These are phyloP conservation scores for Penicillium carneum DNA, from an alignment of 2,329 filamentous ascomycete species.

Conservation along the genomic window DNA sequence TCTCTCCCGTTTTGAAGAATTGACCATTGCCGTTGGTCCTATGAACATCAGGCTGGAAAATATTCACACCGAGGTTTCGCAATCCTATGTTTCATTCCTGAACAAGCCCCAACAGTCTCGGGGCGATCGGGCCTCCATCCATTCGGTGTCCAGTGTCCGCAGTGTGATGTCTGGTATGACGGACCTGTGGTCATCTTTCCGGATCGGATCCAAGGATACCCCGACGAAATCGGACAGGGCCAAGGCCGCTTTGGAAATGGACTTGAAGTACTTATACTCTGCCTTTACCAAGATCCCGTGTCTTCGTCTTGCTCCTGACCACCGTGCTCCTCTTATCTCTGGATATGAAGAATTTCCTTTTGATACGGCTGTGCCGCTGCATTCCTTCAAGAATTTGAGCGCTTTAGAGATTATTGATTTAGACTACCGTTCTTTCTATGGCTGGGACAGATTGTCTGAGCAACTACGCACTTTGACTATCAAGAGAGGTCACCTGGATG, in stretches of 20 bases:
- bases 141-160: slow-evolving; percentile 93
- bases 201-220: slow-evolving; percentile 79
- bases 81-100: slow-evolving; percentile 93
- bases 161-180: slow-evolving; percentile 98
- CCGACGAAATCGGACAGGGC: slow-evolving; percentile 86
- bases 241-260: slow-evolving; percentile 81
- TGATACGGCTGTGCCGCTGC: slow-evolving; percentile 93
- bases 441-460: slow-evolving; percentile 93
- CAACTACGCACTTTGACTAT: slow-evolving; percentile 88
- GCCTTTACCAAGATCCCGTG: slow-evolving; percentile 98
- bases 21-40: slow-evolving; percentile 86
- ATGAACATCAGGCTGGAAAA: slow-evolving; percentile 97
- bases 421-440: slow-evolving; percentile 95
- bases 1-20: slow-evolving; percentile 90
- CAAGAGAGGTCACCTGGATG: slow-evolving; percentile 85
- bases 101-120: slow-evolving; percentile 81
- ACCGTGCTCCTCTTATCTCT: slow-evolving; percentile 84
- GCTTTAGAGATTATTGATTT: slow-evolving; percentile 92
- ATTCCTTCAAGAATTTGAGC: slow-evolving; percentile 95
- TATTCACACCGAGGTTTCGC: slow-evolving; percentile 83
- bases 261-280: slow-evolving; percentile 95
- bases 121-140: slow-evolving; percentile 87
- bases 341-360: slow-evolving; percentile 98
- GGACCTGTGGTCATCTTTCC: slow-evolving; percentile 86
- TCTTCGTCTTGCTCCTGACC: slow-evolving; percentile 87